These are phyloP conservation scores for Apiotrichum akiyoshidainum DNA, from an alignment of 1,284 basidiomycete species.

Conservation along the genomic window DNA sequence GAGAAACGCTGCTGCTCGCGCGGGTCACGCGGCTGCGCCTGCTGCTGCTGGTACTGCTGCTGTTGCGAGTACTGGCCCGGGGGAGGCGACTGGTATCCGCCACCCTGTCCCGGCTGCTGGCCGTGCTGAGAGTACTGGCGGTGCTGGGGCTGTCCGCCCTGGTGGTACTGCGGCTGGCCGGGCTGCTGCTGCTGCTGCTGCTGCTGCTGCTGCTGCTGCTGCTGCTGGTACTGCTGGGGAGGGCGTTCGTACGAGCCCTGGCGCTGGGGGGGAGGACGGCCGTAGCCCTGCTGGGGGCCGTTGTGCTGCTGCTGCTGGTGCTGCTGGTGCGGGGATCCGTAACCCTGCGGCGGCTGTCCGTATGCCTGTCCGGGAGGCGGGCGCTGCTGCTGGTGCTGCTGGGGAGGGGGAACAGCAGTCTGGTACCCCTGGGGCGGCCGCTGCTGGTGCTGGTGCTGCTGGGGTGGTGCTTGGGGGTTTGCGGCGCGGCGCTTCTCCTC, in stretches of 20 bases:
- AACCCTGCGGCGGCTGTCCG: conserved; percentile 9
- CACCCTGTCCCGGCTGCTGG: background rate
- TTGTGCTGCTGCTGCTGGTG: conserved; percentile 9
- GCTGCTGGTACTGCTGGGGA: conserved; percentile 16
- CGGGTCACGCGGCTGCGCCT: conserved; percentile 11
- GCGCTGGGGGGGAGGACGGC: conserved; percentile 20
- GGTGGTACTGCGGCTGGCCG: conserved; percentile 15
- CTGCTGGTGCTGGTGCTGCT: conserved; percentile 2
- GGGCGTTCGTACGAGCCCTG: conserved; percentile 4
- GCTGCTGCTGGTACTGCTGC: conserved; percentile 16
- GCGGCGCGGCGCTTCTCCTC: conserved; percentile 7
- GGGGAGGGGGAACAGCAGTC: conserved; percentile 6
- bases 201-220: background rate
- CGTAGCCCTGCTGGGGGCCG: conserved; percentile 11
- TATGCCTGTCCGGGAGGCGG: conserved; percentile 2
- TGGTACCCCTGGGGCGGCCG: conserved; percentile 20
- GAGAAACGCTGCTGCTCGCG: conserved; percentile 24
- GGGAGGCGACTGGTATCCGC: background rate
- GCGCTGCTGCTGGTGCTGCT: conserved; percentile 6
- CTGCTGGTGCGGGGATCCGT: conserved; percentile 11
- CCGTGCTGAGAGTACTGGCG: background rate
- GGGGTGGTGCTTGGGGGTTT: background rate
- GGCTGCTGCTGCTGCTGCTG: conserved; percentile 6
- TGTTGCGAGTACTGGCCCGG: background rate
- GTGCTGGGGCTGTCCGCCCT: background rate